Evolutionary conservation across 2,329 filamentous ascomycete genomes (phyloP).

Genomic region (Fusarium caatingaense): DNA sequence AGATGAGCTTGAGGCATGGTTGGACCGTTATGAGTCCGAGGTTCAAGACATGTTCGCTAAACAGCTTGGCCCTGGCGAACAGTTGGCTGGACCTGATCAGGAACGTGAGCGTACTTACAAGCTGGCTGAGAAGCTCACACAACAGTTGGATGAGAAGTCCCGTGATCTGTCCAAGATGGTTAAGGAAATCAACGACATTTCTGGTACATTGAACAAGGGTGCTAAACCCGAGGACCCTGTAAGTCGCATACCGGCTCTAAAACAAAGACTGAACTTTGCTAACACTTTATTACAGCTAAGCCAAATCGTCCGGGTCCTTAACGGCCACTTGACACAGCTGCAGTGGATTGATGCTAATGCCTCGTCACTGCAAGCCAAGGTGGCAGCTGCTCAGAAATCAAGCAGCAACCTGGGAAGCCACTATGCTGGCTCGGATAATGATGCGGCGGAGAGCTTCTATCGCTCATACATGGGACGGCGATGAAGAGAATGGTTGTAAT

Average conservation of each 20-base stretch:
- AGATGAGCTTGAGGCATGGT: slow-evolving; percentile 86
- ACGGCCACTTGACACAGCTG: slow-evolving; percentile 89
- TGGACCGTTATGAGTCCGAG: slow-evolving; percentile 91
- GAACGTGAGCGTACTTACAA: slow-evolving; percentile 97
- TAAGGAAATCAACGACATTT: slow-evolving; percentile 95
- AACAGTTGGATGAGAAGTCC: slow-evolving; percentile 92
- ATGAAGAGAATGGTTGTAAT: slow-evolving; percentile 51
- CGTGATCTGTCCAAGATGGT: slow-evolving; percentile 96
- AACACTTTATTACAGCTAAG: slow-evolving; percentile 71
- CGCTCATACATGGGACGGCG: slow-evolving; percentile 84
- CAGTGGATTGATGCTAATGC: slow-evolving; percentile 94
- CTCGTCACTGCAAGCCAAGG: slow-evolving; percentile 82
- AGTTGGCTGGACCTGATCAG: slow-evolving; percentile 88
- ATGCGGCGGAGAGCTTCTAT: slow-evolving; percentile 90
- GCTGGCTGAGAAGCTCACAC: slow-evolving; percentile 90
- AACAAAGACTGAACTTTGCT: slow-evolving; percentile 31
- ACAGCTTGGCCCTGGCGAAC: slow-evolving; percentile 79
- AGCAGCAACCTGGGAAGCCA: slow-evolving; percentile 70
- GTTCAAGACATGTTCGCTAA: slow-evolving; percentile 89
- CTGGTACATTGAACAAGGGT: slow-evolving; percentile 88
- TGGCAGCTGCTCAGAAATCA: slow-evolving; percentile 83
- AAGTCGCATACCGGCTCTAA: slow-evolving; percentile 54
- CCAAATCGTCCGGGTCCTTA: slow-evolving; percentile 95
- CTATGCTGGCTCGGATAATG: slow-evolving; percentile 70
- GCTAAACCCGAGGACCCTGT: slow-evolving; percentile 89